Percentiles rank a stretch among this genome's conserved stretches.
These are phyloP conservation scores for Pyrus hybrid DNA, from an alignment of 331 rosid species.

Conservation along the genomic window DNA sequence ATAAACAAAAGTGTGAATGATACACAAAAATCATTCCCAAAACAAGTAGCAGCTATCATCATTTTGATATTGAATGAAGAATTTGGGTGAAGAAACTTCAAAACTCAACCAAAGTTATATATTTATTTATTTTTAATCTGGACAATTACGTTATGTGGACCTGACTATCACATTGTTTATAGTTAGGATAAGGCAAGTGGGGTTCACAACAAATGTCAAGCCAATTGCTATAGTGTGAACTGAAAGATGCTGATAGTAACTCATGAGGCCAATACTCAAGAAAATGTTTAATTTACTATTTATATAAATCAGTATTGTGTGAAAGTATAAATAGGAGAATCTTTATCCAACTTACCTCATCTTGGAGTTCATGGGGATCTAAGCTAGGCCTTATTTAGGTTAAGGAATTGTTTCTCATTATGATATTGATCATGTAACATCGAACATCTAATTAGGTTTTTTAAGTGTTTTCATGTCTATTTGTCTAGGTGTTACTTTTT, in stretches of 20 bases:
- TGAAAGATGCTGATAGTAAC: slow-evolving; percentile 15
- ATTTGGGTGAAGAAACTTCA: not conserved
- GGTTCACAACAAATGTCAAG: not conserved
- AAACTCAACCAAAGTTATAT: not conserved
- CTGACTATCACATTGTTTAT: not conserved
- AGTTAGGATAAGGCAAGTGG: slow-evolving; percentile 6
- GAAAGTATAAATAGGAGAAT: not conserved
- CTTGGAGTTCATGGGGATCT: not conserved
- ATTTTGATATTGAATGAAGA: not conserved
- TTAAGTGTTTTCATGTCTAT: too few species aligned
- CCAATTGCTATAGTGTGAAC: slow-evolving; percentile 5
- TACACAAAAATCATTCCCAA: not conserved
- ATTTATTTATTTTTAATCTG: not conserved
- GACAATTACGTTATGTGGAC: not conserved
- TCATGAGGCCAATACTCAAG: not conserved
- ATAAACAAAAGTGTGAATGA: too few species aligned
- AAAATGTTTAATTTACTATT: not conserved
- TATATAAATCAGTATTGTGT: not conserved
- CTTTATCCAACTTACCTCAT: not conserved
- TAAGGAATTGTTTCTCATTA: too few species aligned
- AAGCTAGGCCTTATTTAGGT: too few species aligned
- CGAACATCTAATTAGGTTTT: too few species aligned
- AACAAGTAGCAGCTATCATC: not conserved
- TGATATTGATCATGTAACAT: too few species aligned
- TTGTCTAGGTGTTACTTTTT: too few species aligned